A percentile compares a stretch with the other conserved stretches of the same genome.
Conservation (phyloP, 2,329 filamentous ascomycete species). For the Bipolaris gigantea region DNA sequence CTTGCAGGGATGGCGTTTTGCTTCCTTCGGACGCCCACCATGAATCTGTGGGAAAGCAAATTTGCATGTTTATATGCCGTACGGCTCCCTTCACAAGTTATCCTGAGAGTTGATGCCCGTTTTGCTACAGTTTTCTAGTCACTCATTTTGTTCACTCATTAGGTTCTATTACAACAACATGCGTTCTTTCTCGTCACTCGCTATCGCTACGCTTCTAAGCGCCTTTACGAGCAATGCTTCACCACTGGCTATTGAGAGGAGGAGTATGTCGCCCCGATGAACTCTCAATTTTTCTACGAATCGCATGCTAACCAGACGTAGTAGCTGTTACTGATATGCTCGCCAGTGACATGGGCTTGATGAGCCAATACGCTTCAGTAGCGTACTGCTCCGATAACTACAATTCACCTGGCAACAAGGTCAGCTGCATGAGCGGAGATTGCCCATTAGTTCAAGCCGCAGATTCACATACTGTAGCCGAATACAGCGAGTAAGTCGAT, state of each 20-base stretch:
- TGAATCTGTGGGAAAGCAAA: neutral
- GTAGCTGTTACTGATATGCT: conserved; percentile 25
- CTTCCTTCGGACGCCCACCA: neutral
- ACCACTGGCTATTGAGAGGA: conserved; percentile 20
- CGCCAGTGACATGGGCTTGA: conserved; percentile 31
- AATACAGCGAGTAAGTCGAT: conserved; percentile 43
- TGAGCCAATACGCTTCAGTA: conserved; percentile 54
- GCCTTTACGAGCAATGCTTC: conserved; percentile 20
- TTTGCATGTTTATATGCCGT: neutral
- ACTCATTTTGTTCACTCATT: conserved; percentile 4
- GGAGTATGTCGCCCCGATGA: conserved; percentile 5
- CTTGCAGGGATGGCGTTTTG: conserved; percentile 7
- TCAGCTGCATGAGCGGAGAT: conserved; percentile 51
- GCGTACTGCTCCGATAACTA: conserved; percentile 57
- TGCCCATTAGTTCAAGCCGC: conserved; percentile 54
- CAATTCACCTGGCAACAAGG: conserved; percentile 45
- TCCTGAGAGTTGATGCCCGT: neutral
- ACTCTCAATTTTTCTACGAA: neutral
- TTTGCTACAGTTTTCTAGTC: neutral
- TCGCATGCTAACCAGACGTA: neutral
- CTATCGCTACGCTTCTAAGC: conserved; percentile 14
- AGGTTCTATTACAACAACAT: conserved; percentile 10
- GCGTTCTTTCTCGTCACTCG: conserved; percentile 16
- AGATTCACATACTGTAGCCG: conserved; percentile 47
- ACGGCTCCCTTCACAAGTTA: neutral